These are phyloP conservation scores for Monosporascus sp. DNA, from an alignment of 2,329 filamentous ascomycete genomes.

Conservation along the genomic window DNA sequence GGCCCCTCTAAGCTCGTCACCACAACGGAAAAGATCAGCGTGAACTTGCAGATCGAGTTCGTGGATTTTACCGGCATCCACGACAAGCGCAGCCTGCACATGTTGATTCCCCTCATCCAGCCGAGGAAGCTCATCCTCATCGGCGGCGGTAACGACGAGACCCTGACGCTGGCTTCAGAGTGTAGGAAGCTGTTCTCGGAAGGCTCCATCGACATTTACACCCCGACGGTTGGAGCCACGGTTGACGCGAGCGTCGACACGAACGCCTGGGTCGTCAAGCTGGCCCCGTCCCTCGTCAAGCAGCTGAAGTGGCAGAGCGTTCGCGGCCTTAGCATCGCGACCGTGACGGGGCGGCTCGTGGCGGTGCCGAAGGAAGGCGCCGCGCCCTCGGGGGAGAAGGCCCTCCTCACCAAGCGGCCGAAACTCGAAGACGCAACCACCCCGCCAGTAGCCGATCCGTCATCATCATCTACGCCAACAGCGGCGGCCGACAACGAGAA, in stretches of 20 bases:
- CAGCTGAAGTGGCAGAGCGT: conserved; percentile 94
- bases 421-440: conserved; percentile 33
- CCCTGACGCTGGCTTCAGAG: conserved; percentile 69
- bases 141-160: conserved; percentile 74
- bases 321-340: conserved; percentile 81
- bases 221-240: conserved; percentile 64
- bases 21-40: conserved; percentile 54
- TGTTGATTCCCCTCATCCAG: conserved; percentile 89
- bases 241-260: conserved; percentile 95
- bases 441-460: conserved; percentile 12
- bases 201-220: conserved; percentile 67
- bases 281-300: conserved; percentile 78
- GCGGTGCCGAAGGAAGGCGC: conserved; percentile 30
- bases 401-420: conserved; percentile 39
- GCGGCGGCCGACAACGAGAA: conserved; percentile 10
- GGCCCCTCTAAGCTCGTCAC: conserved; percentile 75
- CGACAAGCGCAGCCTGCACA: conserved; percentile 88
- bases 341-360: conserved; percentile 70
- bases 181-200: conserved; percentile 64
- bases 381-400: conserved; percentile 45
- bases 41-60: conserved; percentile 74
- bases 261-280: conserved; percentile 92
- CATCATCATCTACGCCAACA: conserved; percentile 5
- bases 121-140: conserved; percentile 94
- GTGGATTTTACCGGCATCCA: conserved; percentile 91